A percentile compares a stretch with the other conserved stretches of the same genome.
Evolutionary conservation across 257 asterid genomes (phyloP).

Genomic region (Euphrasia confusa): DNA sequence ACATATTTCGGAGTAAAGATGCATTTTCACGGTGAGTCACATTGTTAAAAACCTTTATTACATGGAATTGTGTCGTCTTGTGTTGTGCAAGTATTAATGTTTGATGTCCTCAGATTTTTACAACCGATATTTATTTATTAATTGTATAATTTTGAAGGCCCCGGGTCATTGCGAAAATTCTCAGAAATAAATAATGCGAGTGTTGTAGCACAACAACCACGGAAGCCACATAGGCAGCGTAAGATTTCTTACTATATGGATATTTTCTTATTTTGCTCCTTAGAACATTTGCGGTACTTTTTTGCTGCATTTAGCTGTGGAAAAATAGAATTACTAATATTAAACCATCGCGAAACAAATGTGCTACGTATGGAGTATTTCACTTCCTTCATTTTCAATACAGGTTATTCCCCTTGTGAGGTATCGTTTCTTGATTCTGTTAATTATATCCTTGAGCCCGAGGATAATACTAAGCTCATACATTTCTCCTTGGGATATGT

Average conservation of each 20-base stretch:
- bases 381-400: slow-evolving; percentile 10
- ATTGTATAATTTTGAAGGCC: slow-evolving; percentile 33
- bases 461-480: slow-evolving; percentile 50
- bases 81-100: neutral
- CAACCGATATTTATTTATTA: slow-evolving; percentile 8
- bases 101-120: slow-evolving; percentile 3
- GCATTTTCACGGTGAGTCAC: slow-evolving; percentile 64
- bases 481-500: slow-evolving; percentile 67
- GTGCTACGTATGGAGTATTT: neutral
- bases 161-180: slow-evolving; percentile 27
- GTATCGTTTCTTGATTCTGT: slow-evolving; percentile 65
- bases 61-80: neutral
- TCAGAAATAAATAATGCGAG: slow-evolving; percentile 26
- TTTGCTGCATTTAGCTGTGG: neutral
- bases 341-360: slow-evolving; percentile 12
- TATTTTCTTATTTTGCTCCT: neutral
- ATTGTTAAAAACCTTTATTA: neutral
- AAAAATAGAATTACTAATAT: neutral
- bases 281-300: neutral
- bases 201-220: slow-evolving; percentile 36
- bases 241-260: slow-evolving; percentile 26
- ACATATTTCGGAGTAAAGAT: slow-evolving; percentile 56
- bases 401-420: slow-evolving; percentile 79
- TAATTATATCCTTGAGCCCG: slow-evolving; percentile 62
- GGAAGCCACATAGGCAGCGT: slow-evolving; percentile 60